Evolutionary conservation across 371 early-diverging fungal species (phyloP).

Genomic region (Chytridium lagenaria): DNA sequence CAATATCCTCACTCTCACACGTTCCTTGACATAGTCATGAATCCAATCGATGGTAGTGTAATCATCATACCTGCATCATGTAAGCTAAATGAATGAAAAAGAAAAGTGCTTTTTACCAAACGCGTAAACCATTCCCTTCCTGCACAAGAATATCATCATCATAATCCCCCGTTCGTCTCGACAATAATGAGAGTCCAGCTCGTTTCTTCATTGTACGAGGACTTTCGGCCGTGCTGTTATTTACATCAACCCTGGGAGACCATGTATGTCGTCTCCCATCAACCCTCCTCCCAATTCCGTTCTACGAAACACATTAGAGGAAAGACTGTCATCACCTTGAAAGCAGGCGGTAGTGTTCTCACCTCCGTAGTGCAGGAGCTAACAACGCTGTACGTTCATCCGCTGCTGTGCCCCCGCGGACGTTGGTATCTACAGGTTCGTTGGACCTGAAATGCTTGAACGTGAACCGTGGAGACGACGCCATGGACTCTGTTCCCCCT

Average conservation of each 20-base stretch:
- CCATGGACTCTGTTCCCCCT: too few species aligned
- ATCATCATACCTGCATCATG: slow-evolving; percentile 25
- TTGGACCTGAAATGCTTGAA: too few species aligned
- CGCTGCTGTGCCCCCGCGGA: too few species aligned
- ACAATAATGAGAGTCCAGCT: background rate
- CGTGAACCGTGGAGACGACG: too few species aligned
- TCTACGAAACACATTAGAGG: too few species aligned
- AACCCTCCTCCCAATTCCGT: too few species aligned
- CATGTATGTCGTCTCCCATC: slow-evolving; percentile 6
- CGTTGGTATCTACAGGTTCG: too few species aligned
- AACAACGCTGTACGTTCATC: too few species aligned
- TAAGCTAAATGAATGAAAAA: background rate
- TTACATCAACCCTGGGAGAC: background rate
- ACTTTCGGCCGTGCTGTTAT: background rate
- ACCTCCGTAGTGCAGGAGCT: too few species aligned
- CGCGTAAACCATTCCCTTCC: slow-evolving; percentile 19
- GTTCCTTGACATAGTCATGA: slow-evolving; percentile 89
- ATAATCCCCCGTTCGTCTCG: slow-evolving; percentile 5
- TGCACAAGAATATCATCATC: slow-evolving; percentile 4
- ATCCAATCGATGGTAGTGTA: slow-evolving; percentile 71
- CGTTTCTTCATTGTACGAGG: background rate
- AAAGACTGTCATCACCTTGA: too few species aligned
- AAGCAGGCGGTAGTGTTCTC: too few species aligned
- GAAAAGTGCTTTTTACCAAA: background rate
- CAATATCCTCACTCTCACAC: slow-evolving; percentile 73